A percentile compares a stretch with the other conserved stretches of the same genome.
phyloP scores from a whole-genome alignment of 129 eudicot species.

The Flaveria ramosissima region DNA sequence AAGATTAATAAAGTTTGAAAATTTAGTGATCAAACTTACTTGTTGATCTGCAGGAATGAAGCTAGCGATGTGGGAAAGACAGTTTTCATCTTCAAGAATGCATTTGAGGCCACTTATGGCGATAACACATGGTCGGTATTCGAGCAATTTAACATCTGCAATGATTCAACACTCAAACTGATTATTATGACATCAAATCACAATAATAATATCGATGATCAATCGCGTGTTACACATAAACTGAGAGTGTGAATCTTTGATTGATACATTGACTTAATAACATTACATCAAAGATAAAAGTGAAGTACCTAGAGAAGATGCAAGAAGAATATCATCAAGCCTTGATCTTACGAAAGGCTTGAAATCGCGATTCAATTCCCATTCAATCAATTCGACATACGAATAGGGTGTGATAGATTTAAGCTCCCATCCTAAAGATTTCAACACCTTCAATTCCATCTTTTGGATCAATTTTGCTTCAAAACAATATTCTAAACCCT shows the following conservation, averaged over 20 bases:
- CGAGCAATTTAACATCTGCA: conserved; percentile 47
- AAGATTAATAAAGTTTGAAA: neutral
- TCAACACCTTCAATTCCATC: conserved; percentile 62
- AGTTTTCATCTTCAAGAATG: conserved; percentile 35
- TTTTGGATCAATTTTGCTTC: conserved; percentile 45
- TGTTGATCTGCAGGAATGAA: conserved; percentile 48
- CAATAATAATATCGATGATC: neutral
- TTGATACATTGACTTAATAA: neutral
- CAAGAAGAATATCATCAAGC: conserved; percentile 42
- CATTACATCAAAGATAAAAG: neutral
- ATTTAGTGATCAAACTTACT: conserved; percentile 27
- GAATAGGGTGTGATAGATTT: conserved; percentile 50
- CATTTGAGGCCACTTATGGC: conserved; percentile 46
- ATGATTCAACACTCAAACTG: neutral
- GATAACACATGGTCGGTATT: conserved; percentile 53
- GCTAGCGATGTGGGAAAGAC: conserved; percentile 30
- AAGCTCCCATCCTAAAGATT: conserved; percentile 56
- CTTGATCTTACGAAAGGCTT: conserved; percentile 21
- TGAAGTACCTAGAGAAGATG: conserved; percentile 47
- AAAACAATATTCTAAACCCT: conserved; percentile 48
- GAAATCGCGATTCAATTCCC: conserved; percentile 30
- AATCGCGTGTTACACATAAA: neutral
- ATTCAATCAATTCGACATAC: conserved; percentile 43
- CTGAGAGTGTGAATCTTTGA: neutral
- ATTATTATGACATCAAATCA: neutral